phyloP scores from a whole-genome alignment of 768 basidiomycete genomes.

The Tulasnella sp. region DNA sequence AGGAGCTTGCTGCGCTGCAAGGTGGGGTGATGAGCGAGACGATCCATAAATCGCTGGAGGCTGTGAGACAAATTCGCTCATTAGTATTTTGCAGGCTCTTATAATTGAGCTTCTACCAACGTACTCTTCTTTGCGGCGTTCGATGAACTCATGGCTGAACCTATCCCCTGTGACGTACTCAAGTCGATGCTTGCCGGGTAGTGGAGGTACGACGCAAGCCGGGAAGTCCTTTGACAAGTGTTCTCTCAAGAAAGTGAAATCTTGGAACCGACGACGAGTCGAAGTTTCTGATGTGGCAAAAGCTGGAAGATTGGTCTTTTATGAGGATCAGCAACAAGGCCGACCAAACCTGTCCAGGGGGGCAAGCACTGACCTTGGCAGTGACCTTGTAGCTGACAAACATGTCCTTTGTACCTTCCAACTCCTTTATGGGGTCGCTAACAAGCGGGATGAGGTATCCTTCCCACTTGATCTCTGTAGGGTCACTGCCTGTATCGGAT shows the following conservation, averaged over 20 bases:
- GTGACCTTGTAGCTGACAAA: constrained; percentile 93
- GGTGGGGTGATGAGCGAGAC: constrained; percentile 91
- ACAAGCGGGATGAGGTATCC: constrained; percentile 81
- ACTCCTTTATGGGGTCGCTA: constrained; percentile 91
- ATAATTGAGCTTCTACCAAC: constrained; percentile 62
- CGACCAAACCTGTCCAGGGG: background rate
- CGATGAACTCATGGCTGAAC: constrained; percentile 97
- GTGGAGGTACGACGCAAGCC: constrained; percentile 95
- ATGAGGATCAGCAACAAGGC: background rate
- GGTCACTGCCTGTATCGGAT: constrained; percentile 67
- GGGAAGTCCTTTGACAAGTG: constrained; percentile 90
- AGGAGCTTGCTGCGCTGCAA: constrained; percentile 88
- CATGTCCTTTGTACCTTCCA: constrained; percentile 95
- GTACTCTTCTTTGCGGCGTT: constrained; percentile 63
- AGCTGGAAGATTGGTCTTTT: constrained; percentile 85
- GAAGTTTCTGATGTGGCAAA: constrained; percentile 77
- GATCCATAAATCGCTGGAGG: constrained; percentile 88
- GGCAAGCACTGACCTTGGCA: constrained; percentile 65
- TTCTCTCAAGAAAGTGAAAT: constrained; percentile 92
- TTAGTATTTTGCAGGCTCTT: background rate
- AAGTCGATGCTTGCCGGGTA: constrained; percentile 97
- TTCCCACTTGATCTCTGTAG: constrained; percentile 89
- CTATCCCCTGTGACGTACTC: constrained; percentile 98
- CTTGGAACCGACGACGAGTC: constrained; percentile 88
- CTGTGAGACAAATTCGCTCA: constrained; percentile 49